Conservation (phyloP, 306 rosid species). For the Luffa acutangula region DNA sequence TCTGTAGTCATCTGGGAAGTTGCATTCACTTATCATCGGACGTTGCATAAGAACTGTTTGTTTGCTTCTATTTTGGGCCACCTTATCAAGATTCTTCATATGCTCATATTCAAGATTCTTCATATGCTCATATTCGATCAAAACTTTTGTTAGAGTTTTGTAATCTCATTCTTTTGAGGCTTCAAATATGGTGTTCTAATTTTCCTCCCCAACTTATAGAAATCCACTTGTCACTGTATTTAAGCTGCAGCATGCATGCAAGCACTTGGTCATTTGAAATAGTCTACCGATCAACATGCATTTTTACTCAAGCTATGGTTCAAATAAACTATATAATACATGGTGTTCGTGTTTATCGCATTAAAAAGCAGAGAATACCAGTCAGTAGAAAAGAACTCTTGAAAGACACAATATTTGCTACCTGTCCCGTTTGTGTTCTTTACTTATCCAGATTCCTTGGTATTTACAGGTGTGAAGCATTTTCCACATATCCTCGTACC, state of each 20-base stretch:
- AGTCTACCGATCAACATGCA: neutral
- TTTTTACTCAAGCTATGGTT: neutral
- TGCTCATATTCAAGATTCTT: neutral
- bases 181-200: neutral
- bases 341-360: neutral
- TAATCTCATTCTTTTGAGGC: neutral
- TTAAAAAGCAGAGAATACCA: neutral
- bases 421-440: neutral
- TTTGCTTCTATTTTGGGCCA: neutral
- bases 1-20: neutral
- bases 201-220: neutral
- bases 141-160: neutral
- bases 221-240: neutral
- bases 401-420: neutral
- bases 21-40: neutral
- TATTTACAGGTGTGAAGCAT: slow-evolving; percentile 49
- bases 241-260: neutral
- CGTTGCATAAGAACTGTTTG: neutral
- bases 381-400: neutral
- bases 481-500: slow-evolving; percentile 59
- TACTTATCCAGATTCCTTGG: neutral
- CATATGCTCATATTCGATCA: neutral
- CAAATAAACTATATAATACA: neutral
- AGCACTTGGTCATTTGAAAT: neutral
- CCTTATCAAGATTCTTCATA: neutral